phyloP scores from a whole-genome alignment of 2,329 filamentous ascomycete genomes.

The Fusarium compactum region DNA sequence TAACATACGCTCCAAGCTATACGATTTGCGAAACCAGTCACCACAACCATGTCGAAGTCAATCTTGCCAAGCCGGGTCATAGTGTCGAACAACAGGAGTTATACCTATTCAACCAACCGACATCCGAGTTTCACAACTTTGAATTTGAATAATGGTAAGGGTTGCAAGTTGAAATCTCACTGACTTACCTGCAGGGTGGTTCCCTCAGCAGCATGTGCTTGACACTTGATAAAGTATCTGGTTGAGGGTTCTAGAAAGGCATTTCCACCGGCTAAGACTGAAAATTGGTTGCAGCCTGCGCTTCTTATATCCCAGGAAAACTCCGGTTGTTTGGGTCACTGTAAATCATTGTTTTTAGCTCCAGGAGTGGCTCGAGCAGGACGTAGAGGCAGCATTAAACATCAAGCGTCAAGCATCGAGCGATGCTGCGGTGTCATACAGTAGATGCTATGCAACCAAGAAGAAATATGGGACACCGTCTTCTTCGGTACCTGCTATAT shows the following conservation, averaged over 20 bases:
- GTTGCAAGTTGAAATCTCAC: slow-evolving; percentile 29
- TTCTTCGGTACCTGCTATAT: not conserved
- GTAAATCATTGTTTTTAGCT: not conserved
- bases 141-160: slow-evolving; percentile 28
- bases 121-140: not conserved
- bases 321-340: not conserved
- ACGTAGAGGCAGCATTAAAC: not conserved
- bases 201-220: not conserved
- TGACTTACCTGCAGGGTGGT: slow-evolving; percentile 31
- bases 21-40: not conserved
- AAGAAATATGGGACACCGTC: not conserved
- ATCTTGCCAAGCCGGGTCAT: not conserved
- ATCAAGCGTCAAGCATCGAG: slow-evolving; percentile 24
- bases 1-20: not conserved
- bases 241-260: not conserved
- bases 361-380: not conserved
- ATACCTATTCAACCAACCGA: not conserved
- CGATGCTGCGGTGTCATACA: slow-evolving; percentile 3
- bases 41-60: not conserved
- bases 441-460: not conserved
- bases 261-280: not conserved
- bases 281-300: not conserved
- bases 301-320: not conserved
- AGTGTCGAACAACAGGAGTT: not conserved
- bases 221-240: not conserved